Evolutionary conservation across 2,329 filamentous ascomycete genomes (phyloP).

Genomic region (Cladosporium sp.): DNA sequence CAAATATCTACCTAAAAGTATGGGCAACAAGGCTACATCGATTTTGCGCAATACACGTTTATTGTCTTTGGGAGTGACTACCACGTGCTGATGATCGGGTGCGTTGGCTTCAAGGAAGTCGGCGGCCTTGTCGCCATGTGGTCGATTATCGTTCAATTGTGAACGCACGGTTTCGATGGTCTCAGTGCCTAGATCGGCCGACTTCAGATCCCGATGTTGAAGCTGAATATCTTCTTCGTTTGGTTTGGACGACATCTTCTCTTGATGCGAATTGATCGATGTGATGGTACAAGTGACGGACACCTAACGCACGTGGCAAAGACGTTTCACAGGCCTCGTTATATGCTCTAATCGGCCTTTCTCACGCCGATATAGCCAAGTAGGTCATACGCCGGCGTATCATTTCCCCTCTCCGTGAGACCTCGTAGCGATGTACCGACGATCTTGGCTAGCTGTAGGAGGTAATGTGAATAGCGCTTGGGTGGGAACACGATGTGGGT

Average conservation of each 20-base stretch:
- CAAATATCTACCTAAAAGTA: slow-evolving; percentile 46
- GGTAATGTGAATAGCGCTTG: not conserved
- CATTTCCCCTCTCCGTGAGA: slow-evolving; percentile 3
- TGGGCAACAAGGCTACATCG: slow-evolving; percentile 53
- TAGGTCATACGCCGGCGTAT: slow-evolving; percentile 11
- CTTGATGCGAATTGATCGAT: not conserved
- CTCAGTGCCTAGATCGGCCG: slow-evolving; percentile 24
- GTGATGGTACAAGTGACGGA: not conserved
- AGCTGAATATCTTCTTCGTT: slow-evolving; percentile 29
- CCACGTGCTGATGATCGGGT: slow-evolving; percentile 35
- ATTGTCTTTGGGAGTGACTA: slow-evolving; percentile 56
- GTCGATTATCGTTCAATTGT: not conserved
- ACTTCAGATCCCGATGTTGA: slow-evolving; percentile 25
- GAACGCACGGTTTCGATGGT: slow-evolving; percentile 24
- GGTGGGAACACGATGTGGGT: not conserved
- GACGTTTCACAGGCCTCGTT: not conserved
- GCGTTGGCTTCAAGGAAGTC: slow-evolving; percentile 36
- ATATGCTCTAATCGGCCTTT: slow-evolving; percentile 1
- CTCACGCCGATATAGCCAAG: not conserved
- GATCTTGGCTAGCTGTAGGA: slow-evolving; percentile 11
- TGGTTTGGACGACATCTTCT: slow-evolving; percentile 19
- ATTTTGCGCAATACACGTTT: slow-evolving; percentile 53
- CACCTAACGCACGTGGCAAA: not conserved
- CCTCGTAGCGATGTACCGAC: not conserved
- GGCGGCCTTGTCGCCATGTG: slow-evolving; percentile 49